Evolutionary conservation across 257 asterid genomes (phyloP).

Genomic region (Rhazya stricta): DNA sequence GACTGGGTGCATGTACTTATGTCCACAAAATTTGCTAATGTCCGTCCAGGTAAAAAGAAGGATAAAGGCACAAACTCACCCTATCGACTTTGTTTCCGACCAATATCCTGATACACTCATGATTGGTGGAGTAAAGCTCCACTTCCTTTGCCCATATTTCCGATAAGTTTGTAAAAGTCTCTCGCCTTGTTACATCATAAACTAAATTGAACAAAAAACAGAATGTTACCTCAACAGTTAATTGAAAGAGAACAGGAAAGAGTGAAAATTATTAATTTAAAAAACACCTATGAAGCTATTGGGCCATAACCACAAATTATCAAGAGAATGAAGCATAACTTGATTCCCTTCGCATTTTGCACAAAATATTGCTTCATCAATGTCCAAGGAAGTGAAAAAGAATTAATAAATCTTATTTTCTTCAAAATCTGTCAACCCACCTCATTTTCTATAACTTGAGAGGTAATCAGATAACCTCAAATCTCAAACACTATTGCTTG

Average conservation of each 20-base stretch:
- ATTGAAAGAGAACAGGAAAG: not conserved
- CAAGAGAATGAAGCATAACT: not conserved
- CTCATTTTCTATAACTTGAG: not conserved
- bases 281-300: not conserved
- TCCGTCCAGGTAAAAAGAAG: not conserved
- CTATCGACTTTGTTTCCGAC: conserved; percentile 88
- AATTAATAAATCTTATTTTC: not conserved
- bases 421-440: too few relatives aligned
- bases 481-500: too few relatives aligned
- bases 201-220: conserved; percentile 27
- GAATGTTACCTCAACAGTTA: conserved; percentile 2
- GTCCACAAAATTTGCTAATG: not conserved
- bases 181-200: conserved; percentile 83
- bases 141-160: conserved; percentile 64
- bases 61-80: conserved; percentile 37
- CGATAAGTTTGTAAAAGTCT: conserved; percentile 63
- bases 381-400: not conserved
- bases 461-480: too few relatives aligned
- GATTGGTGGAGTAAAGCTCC: conserved; percentile 64
- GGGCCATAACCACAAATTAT: not conserved
- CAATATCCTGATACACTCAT: conserved; percentile 67
- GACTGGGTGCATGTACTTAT: not conserved
- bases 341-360: not conserved
- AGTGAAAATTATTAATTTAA: not conserved
- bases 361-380: not conserved